Conservation (phyloP, 1,139 yeast species). For the Candida tetrigidarum region DNA sequence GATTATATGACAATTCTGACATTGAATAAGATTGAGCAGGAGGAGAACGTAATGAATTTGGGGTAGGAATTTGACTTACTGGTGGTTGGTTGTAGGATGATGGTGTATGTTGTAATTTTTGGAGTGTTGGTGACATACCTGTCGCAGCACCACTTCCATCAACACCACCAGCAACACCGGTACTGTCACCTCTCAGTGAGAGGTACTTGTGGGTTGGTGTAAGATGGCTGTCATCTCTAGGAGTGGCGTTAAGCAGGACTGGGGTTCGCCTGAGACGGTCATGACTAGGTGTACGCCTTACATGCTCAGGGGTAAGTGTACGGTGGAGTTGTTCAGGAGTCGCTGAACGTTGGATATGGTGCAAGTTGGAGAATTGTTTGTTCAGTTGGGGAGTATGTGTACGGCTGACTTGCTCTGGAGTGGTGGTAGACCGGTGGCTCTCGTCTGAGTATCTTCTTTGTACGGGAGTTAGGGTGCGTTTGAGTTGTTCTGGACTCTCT, state of each 20-base stretch:
- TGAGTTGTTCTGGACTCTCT: not conserved
- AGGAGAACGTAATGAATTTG: constrained; percentile 5
- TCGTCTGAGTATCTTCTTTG: too few relatives aligned
- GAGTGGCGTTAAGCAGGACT: not conserved
- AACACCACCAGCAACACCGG: too few relatives aligned
- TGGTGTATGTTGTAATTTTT: constrained; percentile 3
- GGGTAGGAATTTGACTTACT: constrained; percentile 8
- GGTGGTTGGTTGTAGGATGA: constrained; percentile 9
- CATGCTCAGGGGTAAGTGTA: not conserved
- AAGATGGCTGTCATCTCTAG: not conserved
- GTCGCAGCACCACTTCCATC: too few relatives aligned
- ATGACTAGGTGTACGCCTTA: constrained; percentile 2
- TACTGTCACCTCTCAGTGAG: not conserved
- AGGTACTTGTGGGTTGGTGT: constrained; percentile 1
- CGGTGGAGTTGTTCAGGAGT: not conserved
- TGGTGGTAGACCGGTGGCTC: too few relatives aligned
- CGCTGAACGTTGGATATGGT: not conserved
- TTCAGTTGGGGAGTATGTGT: not conserved
- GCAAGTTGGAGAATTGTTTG: not conserved
- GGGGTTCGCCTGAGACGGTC: not conserved
- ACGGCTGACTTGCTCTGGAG: not conserved
- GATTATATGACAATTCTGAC: constrained; percentile 7
- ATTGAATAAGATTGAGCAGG: constrained; percentile 1
- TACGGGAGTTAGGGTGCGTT: not conserved
- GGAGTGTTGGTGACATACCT: constrained; percentile 7